Base-by-base conservation (phyloP, 345 rosid genomes). In the Lepidium africanum region DNA sequence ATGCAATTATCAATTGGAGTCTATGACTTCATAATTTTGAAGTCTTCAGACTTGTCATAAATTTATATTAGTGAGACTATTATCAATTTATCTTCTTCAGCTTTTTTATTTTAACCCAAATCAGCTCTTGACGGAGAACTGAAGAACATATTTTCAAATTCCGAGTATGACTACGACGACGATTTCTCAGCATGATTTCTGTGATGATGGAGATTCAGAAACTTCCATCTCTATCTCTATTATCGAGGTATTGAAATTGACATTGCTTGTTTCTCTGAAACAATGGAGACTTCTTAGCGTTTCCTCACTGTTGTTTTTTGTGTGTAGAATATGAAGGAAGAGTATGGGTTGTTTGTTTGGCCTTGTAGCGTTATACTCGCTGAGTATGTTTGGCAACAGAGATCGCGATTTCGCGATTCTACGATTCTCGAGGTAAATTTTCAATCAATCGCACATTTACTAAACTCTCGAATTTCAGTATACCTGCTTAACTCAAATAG, bases 331-430 rank as follows among this genome's bases (percentile, higher is more conserved):
- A 83, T 89, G 87, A 86, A 89, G 74, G 98, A 92, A 42, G 98
- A 88, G 38, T 90, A 92, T 49, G 96, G 98, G 2, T 77, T 90
- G 48, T 92, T 87, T 63, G 88, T 87, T 46, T 87, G 96, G 98
- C 98, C 96, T 5, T 89, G 91, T 59, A 92, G 96, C 53, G 67
- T 89, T 32, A 79, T 92, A 45, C 85, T 92, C 50, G 92, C 98
- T 17, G 95, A 92, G 79, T 89, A 89, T 79, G 82, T 92, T 66
- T 92, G 98, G 96, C 98, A 90, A 69, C 96, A 86, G 48, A 73
- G 80, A 74, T 76, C 59, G 59, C 87, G 91, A 27, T 87, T 92
- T 71, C 63, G 80, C 6, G 83, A 81, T 15, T 77, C 79, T 3
- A 25, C 38, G 0, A 9, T 74, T 30, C 69, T 92, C 65, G 98